Evolutionary conservation across 257 asterid genomes (phyloP).

Genomic region (Mentha longifolia): DNA sequence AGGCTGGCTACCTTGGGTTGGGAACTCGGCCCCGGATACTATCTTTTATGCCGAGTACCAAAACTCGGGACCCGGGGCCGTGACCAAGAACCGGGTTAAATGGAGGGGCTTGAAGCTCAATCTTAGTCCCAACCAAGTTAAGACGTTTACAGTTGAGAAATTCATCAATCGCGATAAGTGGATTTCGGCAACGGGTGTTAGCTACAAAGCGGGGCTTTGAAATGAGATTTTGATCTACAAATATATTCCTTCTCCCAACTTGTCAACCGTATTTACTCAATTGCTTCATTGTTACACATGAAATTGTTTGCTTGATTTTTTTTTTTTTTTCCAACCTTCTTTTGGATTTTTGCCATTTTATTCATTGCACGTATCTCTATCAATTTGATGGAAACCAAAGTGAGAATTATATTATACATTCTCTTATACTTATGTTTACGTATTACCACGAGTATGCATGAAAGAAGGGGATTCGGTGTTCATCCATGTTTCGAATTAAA

Average conservation of each 20-base stretch:
- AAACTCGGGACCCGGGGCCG: slow-evolving; percentile 68
- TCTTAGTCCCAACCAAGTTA: slow-evolving; percentile 46
- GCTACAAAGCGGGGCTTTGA: slow-evolving; percentile 62
- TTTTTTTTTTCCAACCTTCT: background rate
- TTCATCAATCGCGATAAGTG: slow-evolving; percentile 64
- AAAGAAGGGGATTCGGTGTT: too few species aligned
- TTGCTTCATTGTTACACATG: slow-evolving; percentile 20
- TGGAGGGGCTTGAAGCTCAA: slow-evolving; percentile 80
- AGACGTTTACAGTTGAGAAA: slow-evolving; percentile 62
- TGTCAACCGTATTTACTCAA: background rate
- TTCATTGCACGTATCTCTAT: slow-evolving; percentile 28
- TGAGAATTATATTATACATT: background rate
- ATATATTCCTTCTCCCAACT: background rate
- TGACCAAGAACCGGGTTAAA: slow-evolving; percentile 61
- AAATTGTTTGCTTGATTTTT: slow-evolving; percentile 12
- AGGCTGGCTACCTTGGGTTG: slow-evolving; percentile 96
- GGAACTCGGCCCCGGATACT: slow-evolving; percentile 66
- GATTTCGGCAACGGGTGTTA: slow-evolving; percentile 58
- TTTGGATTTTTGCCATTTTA: background rate
- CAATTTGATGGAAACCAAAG: background rate
- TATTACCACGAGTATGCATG: too few species aligned
- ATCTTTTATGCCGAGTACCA: slow-evolving; percentile 73
- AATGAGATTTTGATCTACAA: slow-evolving; percentile 23
- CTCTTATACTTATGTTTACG: too few species aligned
- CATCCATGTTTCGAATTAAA: too few species aligned